Evolutionary conservation across 805 yeast genomes (phyloP), one percentile per base, ranked within the genome.

Genomic region (Saturnispora sekii): DNA sequence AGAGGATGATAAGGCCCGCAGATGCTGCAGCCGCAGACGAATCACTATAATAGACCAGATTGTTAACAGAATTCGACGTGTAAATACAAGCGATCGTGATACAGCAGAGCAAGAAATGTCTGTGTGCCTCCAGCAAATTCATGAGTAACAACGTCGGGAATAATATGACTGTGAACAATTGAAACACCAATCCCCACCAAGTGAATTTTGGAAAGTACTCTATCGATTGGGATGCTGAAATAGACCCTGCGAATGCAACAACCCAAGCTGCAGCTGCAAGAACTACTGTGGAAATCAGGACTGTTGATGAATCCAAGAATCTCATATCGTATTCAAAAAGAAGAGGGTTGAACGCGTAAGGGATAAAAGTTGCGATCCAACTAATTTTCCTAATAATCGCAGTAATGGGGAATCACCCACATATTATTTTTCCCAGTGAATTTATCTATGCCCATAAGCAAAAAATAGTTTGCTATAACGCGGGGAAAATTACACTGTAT

Each of bases 111-210:
- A 79, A 59, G 34, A 77, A 70, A 49, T 68, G 64, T 54, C 82
- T 75, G 66, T 93, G 86, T 48, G 76, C 70, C 58, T 84, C 87
- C 48, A 86, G 68, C 37, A 77, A 64, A 62, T 83, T 81, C 55
- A 60, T 78, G 58, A 61, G 72, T 63, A 74, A 86, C 51, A 77
- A 67, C 45, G 69, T 54, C 35, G 72, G 70, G 48, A 75, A 70
- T 16, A 69, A 60, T 5, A 77, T 53, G 16, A 84, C 70, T 35
- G 86, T 53, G 29, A 85, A 50, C 16, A 88, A 67, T 63, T 90
- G 80, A 58, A 77, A 93, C 2, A 84, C 89, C 5, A 93, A 62
- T 1, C 95, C 95, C 98, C 98, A 93, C 98, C 98, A 90, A 4
- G 93, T 77, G 63, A 90, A 84, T 51, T 77, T 76, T 1, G 97